Conservation (phyloP, 352 stramenopile genomes). For the Pythium myriotylum region DNA sequence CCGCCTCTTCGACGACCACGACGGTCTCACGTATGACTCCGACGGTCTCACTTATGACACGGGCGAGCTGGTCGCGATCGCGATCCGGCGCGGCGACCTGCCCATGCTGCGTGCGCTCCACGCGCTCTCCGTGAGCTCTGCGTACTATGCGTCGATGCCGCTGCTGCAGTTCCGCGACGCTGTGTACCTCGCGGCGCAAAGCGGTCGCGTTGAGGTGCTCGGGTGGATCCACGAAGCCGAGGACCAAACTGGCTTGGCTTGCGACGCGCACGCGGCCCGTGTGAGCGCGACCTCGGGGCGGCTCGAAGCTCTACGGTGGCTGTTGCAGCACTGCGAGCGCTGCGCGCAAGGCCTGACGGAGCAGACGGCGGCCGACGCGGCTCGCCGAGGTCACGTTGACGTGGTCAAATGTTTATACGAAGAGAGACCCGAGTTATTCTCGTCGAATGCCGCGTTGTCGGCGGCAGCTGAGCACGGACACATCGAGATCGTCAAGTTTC, state of each 20-base stretch:
- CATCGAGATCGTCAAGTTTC: slow-evolving; percentile 17
- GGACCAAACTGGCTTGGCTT: not conserved
- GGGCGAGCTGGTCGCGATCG: slow-evolving; percentile 16
- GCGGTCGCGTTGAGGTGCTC: not conserved
- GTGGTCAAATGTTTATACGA: slow-evolving; percentile 12
- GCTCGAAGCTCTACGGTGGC: slow-evolving; percentile 12
- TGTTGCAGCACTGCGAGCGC: slow-evolving; percentile 5
- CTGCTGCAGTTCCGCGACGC: slow-evolving; percentile 12
- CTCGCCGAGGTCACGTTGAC: not conserved
- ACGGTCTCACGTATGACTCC: no score
- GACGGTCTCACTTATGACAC: not conserved
- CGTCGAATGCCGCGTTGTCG: not conserved
- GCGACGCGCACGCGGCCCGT: not conserved
- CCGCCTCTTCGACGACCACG: not conserved
- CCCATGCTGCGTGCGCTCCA: slow-evolving; percentile 12
- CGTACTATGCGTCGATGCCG: slow-evolving; percentile 17
- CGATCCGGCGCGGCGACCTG: slow-evolving; percentile 8
- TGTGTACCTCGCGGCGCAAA: not conserved
- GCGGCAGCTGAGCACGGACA: slow-evolving; percentile 2
- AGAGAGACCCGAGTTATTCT: slow-evolving; percentile 8
- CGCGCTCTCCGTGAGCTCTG: slow-evolving; percentile 9
- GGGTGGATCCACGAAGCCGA: slow-evolving; percentile 13
- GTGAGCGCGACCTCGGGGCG: slow-evolving; percentile 5
- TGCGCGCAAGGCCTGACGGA: not conserved
- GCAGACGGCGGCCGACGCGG: not conserved